These are phyloP conservation scores for Teratosphaeria destructans DNA, from an alignment of 2,329 filamentous ascomycete species.

Conservation along the genomic window DNA sequence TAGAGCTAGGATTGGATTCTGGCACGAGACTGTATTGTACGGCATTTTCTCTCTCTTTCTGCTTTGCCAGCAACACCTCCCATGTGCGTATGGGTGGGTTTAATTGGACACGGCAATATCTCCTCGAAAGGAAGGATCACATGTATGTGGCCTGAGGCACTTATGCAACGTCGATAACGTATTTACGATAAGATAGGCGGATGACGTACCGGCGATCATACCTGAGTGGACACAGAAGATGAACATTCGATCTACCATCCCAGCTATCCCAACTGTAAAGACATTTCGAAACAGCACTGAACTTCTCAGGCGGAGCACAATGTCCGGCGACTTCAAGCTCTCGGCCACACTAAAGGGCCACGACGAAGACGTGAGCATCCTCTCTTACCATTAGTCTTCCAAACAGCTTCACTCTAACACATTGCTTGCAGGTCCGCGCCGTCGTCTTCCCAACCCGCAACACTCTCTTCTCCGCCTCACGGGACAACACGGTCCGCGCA, in stretches of 20 bases:
- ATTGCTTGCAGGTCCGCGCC: conserved; percentile 60
- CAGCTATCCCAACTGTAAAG: not conserved
- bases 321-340: conserved; percentile 64
- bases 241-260: not conserved
- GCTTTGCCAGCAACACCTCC: no score
- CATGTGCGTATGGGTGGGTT: no score
- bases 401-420: not conserved
- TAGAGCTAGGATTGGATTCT: no score
- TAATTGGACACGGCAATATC: no score
- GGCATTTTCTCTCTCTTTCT: no score
- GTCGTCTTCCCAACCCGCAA: conserved; percentile 67
- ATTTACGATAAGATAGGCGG: not conserved
- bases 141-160: no score
- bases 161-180: not conserved
- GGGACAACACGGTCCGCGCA: conserved; percentile 79
- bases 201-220: not conserved
- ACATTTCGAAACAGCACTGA: not conserved
- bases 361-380: conserved; percentile 71
- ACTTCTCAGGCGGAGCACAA: not conserved
- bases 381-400: not conserved
- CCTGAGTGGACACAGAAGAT: not conserved
- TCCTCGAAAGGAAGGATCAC: no score
- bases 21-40: no score
- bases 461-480: conserved; percentile 71
- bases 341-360: conserved; percentile 83